phyloP scores from a whole-genome alignment of 2,329 filamentous ascomycete species.

The Aspergillus hortae region DNA sequence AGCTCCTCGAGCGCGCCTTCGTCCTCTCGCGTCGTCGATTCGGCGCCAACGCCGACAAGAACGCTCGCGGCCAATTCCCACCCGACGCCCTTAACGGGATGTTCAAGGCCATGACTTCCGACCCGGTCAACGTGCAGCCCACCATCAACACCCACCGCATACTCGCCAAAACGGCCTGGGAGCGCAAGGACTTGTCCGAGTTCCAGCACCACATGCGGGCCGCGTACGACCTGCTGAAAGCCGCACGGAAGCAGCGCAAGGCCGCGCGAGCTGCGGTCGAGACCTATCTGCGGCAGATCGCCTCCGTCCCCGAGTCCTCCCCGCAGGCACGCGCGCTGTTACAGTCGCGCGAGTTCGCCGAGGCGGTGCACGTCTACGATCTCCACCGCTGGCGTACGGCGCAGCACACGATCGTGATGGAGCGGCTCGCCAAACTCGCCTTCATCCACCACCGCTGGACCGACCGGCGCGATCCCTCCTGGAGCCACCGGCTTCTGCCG shows the following conservation, averaged over 20 bases:
- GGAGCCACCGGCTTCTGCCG: slow-evolving; percentile 39
- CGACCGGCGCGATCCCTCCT: slow-evolving; percentile 18
- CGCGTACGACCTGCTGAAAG: slow-evolving; percentile 28
- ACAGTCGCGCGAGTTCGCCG: slow-evolving; percentile 21
- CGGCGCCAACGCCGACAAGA: slow-evolving; percentile 25
- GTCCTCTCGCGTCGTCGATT: slow-evolving; percentile 49
- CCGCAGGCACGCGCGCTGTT: slow-evolving; percentile 9
- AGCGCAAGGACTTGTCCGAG: slow-evolving; percentile 12
- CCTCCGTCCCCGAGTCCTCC: not conserved
- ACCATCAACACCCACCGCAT: slow-evolving; percentile 53
- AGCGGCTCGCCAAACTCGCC: slow-evolving; percentile 21
- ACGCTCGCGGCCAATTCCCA: slow-evolving; percentile 33
- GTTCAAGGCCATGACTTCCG: slow-evolving; percentile 57
- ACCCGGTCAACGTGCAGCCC: slow-evolving; percentile 56
- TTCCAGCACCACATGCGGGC: slow-evolving; percentile 25
- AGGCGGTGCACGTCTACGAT: slow-evolving; percentile 32
- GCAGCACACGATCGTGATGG: slow-evolving; percentile 25
- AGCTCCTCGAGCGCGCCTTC: slow-evolving; percentile 65
- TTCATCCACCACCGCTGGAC: slow-evolving; percentile 18
- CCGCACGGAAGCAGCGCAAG: slow-evolving; percentile 25
- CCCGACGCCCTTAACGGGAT: slow-evolving; percentile 49
- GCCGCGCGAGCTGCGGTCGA: slow-evolving; percentile 24
- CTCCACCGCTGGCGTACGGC: slow-evolving; percentile 26
- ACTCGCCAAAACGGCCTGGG: slow-evolving; percentile 28
- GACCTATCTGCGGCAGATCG: slow-evolving; percentile 16